phyloP scores from a whole-genome alignment of 768 basidiomycete genomes.

The Auriscalpium vulgare region DNA sequence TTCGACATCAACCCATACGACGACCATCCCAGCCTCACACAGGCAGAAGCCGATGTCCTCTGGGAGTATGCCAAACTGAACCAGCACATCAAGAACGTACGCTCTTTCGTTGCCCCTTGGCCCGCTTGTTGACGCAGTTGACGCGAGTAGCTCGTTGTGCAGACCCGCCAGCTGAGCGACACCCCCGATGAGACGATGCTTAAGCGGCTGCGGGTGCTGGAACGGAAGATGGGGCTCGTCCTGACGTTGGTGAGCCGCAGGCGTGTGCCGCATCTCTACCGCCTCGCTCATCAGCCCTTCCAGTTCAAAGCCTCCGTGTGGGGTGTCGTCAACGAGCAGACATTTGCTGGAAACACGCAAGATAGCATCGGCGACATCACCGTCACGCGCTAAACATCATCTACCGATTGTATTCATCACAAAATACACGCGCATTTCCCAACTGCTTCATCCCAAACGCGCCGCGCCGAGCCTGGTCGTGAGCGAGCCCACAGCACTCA shows the following conservation, averaged over 20 bases:
- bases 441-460: constrained; percentile 19
- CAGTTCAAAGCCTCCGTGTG: constrained; percentile 97
- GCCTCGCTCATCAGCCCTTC: neutral
- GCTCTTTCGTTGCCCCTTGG: constrained; percentile 11
- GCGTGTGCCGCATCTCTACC: neutral
- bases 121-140: neutral
- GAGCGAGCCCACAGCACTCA: constrained; percentile 47
- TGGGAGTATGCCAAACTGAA: constrained; percentile 92
- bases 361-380: constrained; percentile 6
- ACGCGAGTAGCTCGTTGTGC: constrained; percentile 44
- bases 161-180: constrained; percentile 63
- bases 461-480: constrained; percentile 38
- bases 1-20: constrained; percentile 66
- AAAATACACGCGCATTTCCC: neutral
- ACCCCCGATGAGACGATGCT: constrained; percentile 75
- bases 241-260: constrained; percentile 67
- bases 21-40: constrained; percentile 55
- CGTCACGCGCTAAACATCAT: constrained; percentile 2
- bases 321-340: constrained; percentile 84
- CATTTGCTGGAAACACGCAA: constrained; percentile 19
- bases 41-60: constrained; percentile 70
- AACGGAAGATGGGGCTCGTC: constrained; percentile 93
- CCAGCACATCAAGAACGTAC: constrained; percentile 69
- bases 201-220: constrained; percentile 67
- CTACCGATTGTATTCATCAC: neutral